These are phyloP conservation scores for Fusarium odoratissimum DNA, from an alignment of 2,329 filamentous ascomycete genomes.

Conservation along the genomic window DNA sequence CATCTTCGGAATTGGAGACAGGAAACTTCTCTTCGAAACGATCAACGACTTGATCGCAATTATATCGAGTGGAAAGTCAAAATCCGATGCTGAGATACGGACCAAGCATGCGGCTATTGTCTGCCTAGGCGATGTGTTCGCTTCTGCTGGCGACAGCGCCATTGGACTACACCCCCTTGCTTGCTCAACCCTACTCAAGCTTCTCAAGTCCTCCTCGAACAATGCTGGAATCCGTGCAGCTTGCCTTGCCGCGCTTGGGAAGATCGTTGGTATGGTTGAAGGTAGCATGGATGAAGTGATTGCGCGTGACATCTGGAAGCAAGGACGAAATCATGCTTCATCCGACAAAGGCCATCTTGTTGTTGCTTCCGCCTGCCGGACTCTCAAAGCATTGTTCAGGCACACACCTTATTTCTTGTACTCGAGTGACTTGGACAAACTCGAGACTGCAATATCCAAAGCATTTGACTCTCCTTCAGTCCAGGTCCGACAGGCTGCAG, in stretches of 20 bases:
- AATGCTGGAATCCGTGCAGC: slow-evolving; percentile 86
- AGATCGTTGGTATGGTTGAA: slow-evolving; percentile 80
- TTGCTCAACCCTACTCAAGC: slow-evolving; percentile 77
- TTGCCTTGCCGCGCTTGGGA: slow-evolving; percentile 79
- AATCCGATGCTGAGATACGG: slow-evolving; percentile 79
- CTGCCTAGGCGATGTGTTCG: slow-evolving; percentile 90
- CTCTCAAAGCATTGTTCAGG: slow-evolving; percentile 78
- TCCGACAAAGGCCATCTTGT: slow-evolving; percentile 87
- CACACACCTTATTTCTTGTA: slow-evolving; percentile 88
- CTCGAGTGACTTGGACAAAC: slow-evolving; percentile 87
- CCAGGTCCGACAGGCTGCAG: slow-evolving; percentile 84
- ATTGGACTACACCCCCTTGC: slow-evolving; percentile 83
- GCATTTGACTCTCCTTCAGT: slow-evolving; percentile 81
- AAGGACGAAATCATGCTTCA: slow-evolving; percentile 79
- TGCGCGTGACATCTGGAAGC: slow-evolving; percentile 94
- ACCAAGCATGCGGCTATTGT: slow-evolving; percentile 88
- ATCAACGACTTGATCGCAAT: slow-evolving; percentile 87
- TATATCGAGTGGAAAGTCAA: slow-evolving; percentile 77
- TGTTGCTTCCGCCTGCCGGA: slow-evolving; percentile 81
- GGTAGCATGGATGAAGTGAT: slow-evolving; percentile 84
- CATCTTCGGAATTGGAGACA: slow-evolving; percentile 86
- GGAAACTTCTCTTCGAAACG: slow-evolving; percentile 92
- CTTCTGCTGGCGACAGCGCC: slow-evolving; percentile 91
- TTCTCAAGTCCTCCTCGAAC: slow-evolving; percentile 81
- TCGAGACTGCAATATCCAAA: slow-evolving; percentile 87